Conservation (phyloP, 306 rosid genomes). For the Nissolia schottii region DNA sequence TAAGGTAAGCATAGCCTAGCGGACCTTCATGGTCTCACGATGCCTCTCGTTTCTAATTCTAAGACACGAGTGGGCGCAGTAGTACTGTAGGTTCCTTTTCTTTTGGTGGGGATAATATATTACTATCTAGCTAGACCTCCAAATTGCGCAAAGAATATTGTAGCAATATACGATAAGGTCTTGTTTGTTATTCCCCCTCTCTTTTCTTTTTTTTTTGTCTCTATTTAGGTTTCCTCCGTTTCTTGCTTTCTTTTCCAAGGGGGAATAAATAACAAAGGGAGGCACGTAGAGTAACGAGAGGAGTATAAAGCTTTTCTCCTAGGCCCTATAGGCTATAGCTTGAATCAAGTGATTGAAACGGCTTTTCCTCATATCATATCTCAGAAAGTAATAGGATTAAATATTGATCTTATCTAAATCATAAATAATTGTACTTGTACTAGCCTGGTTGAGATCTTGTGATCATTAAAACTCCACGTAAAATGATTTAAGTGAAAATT, state of each 20-base stretch:
- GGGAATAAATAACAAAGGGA: neutral
- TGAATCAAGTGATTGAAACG: neutral
- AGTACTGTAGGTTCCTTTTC: slow-evolving; percentile 19
- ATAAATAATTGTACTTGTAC: no score
- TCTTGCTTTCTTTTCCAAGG: neutral
- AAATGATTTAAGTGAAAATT: no score
- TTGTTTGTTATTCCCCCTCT: slow-evolving; percentile 9
- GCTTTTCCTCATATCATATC: neutral
- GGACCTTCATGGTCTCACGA: neutral
- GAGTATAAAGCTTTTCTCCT: neutral
- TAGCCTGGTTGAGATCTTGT: neutral
- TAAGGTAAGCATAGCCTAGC: neutral
- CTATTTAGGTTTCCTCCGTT: neutral
- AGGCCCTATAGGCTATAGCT: no score
- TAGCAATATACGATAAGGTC: slow-evolving; percentile 13
- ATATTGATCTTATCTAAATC: no score
- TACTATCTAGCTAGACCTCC: neutral
- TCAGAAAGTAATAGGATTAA: neutral
- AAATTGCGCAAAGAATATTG: slow-evolving; percentile 31
- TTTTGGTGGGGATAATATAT: slow-evolving; percentile 1
- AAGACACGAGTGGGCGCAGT: neutral
- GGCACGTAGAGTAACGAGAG: no score
- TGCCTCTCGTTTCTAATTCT: neutral
- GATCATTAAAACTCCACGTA: no score
- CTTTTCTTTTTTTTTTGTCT: slow-evolving; percentile 3